phyloP scores from a whole-genome alignment of 371 early-diverging fungal species.

The Haplosporangium sp. region DNA sequence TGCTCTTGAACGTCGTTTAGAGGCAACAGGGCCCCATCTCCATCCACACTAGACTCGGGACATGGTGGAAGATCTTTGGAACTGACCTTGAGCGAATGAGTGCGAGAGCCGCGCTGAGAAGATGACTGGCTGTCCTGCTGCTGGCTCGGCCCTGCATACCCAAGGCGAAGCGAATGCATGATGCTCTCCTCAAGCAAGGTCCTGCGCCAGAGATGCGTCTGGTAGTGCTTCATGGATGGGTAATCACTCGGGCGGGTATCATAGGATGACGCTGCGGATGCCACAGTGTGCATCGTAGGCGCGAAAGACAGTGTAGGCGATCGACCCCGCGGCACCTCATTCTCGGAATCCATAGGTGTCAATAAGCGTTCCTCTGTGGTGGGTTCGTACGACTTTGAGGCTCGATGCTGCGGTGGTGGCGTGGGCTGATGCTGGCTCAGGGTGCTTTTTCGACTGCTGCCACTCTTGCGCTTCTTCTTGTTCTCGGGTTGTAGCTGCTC shows the following conservation, averaged over 20 bases:
- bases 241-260: slow-evolving; percentile 24
- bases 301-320: slow-evolving; percentile 24
- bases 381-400: background rate
- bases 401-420: slow-evolving; percentile 7
- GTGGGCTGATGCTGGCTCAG: slow-evolving; percentile 1
- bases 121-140: background rate
- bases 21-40: background rate
- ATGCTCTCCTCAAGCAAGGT: slow-evolving; percentile 35
- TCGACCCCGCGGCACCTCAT: slow-evolving; percentile 22
- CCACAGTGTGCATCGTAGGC: slow-evolving; percentile 10
- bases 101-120: slow-evolving; percentile 12
- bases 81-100: slow-evolving; percentile 17
- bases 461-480: slow-evolving; percentile 32
- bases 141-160: slow-evolving; percentile 7
- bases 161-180: slow-evolving; percentile 38
- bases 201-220: slow-evolving; percentile 27
- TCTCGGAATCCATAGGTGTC: too few relatives aligned
- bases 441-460: slow-evolving; percentile 25
- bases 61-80: slow-evolving; percentile 23
- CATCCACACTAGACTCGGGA: background rate
- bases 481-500: slow-evolving; percentile 9
- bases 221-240: slow-evolving; percentile 24
- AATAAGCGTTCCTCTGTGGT: background rate
- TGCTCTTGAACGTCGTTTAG: background rate
- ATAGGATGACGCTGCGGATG: slow-evolving; percentile 18